A percentile compares a stretch with the other conserved stretches of the same genome.
phyloP scores from a whole-genome alignment of 2,329 filamentous ascomycete genomes.

The Arthrobotrys sinensis region DNA sequence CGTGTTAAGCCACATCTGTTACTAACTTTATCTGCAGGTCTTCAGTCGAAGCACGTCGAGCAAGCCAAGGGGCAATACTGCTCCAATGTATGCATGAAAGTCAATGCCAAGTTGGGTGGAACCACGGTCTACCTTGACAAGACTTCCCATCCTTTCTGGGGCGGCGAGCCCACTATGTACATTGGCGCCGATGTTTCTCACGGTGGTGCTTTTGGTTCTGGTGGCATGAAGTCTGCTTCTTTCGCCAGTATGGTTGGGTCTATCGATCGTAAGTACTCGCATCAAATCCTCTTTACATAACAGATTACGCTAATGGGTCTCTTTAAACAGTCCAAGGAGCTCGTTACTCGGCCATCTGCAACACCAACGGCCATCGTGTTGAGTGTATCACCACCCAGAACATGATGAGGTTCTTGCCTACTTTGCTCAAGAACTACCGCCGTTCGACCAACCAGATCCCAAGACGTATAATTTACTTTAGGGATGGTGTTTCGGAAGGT shows the following conservation, averaged over 20 bases:
- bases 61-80: slow-evolving; percentile 85
- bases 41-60: slow-evolving; percentile 79
- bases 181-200: slow-evolving; percentile 95
- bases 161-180: slow-evolving; percentile 78
- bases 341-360: slow-evolving; percentile 82
- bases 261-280: slow-evolving; percentile 62
- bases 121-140: slow-evolving; percentile 73
- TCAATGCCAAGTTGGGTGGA: slow-evolving; percentile 95
- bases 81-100: slow-evolving; percentile 95
- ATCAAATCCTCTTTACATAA: not conserved
- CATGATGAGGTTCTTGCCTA: slow-evolving; percentile 76
- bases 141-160: slow-evolving; percentile 68
- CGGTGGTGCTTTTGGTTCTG: slow-evolving; percentile 75
- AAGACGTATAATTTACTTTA: slow-evolving; percentile 87
- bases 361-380: slow-evolving; percentile 85
- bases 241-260: slow-evolving; percentile 80
- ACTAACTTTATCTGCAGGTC: slow-evolving; percentile 69
- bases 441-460: slow-evolving; percentile 78
- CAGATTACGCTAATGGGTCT: slow-evolving; percentile 65
- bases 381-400: slow-evolving; percentile 83
- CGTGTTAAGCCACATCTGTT: not conserved
- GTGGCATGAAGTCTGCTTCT: slow-evolving; percentile 73
- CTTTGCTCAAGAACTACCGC: slow-evolving; percentile 70
- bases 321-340: slow-evolving; percentile 80
- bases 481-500: slow-evolving; percentile 90